Conservation (phyloP, 2,329 filamentous ascomycete genomes). For the Aspergillus novoparasiticus region DNA sequence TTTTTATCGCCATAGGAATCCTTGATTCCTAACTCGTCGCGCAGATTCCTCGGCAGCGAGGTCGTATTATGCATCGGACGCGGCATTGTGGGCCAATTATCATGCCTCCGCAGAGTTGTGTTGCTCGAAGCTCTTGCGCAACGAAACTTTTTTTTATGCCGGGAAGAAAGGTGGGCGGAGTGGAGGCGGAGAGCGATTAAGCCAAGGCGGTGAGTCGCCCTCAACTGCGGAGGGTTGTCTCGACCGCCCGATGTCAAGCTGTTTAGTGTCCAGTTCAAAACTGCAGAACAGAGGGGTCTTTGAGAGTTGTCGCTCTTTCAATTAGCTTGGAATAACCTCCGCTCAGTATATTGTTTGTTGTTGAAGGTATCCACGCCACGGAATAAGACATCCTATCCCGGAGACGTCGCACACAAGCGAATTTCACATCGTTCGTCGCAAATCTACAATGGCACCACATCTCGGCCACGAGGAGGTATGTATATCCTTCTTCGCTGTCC, state of each 20-base stretch:
- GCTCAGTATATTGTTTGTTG: not conserved
- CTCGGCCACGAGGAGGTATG: constrained; percentile 47
- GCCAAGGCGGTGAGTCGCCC: constrained; percentile 21
- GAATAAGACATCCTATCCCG: not conserved
- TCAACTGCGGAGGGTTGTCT: constrained; percentile 14
- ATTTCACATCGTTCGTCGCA: not conserved
- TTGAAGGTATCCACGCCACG: not conserved
- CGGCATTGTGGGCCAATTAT: constrained; percentile 30
- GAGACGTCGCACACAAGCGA: not conserved
- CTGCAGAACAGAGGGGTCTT: not conserved
- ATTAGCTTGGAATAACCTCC: not conserved
- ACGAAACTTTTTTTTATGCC: constrained; percentile 28
- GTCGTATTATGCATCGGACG: constrained; percentile 46
- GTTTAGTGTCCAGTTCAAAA: not conserved
- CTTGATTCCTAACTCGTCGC: constrained; percentile 43
- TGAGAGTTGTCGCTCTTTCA: not conserved
- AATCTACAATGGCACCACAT: constrained; percentile 36
- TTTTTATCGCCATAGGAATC: constrained; percentile 39
- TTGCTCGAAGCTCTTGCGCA: not conserved
- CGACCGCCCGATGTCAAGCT: constrained; percentile 6
- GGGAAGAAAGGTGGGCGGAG: constrained; percentile 19
- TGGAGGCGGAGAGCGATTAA: constrained; percentile 22
- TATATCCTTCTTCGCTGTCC: not conserved
- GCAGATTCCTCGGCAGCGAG: constrained; percentile 41
- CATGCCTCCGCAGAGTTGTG: not conserved